phyloP scores from a whole-genome alignment of 106 monocot genomes.

The Allium sativum region DNA sequence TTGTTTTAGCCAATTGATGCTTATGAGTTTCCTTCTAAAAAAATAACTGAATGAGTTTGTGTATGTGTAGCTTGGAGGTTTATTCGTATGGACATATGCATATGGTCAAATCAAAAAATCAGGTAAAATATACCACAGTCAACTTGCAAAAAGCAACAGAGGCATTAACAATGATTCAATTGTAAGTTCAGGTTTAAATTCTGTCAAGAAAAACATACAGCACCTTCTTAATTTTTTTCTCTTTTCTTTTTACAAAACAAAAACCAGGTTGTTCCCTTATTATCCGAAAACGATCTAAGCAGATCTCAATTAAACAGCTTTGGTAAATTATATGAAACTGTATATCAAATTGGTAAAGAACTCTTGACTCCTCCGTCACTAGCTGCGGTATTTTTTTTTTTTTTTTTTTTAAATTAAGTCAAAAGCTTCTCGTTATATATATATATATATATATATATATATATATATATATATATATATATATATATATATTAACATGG shows the following conservation, averaged over 20 bases:
- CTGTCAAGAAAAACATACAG: no score
- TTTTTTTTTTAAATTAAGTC: no score
- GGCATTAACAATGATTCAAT: no score
- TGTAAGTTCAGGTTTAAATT: no score
- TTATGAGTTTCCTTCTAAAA: no score
- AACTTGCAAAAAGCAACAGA: background rate
- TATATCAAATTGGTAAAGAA: conserved; percentile 30
- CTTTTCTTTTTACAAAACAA: no score
- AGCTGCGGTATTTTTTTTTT: conserved; percentile 40
- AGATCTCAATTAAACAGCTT: background rate
- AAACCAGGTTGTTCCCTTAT: conserved; percentile 7
- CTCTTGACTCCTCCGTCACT: conserved; percentile 53
- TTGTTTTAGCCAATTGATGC: no score
- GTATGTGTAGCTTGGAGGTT: conserved; percentile 47
- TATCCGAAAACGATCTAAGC: background rate
- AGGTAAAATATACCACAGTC: conserved; percentile 12
- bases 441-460: background rate
- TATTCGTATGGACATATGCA: conserved; percentile 56
- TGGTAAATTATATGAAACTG: conserved; percentile 16
- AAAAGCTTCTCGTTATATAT: background rate
- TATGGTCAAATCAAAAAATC: conserved; percentile 42
- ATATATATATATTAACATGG: no score
- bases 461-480: no score
- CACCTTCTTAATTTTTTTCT: no score
- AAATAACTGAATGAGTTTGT: no score